Evolutionary conservation across 805 yeast genomes (phyloP).

Genomic region (Clavispora phyllophila): DNA sequence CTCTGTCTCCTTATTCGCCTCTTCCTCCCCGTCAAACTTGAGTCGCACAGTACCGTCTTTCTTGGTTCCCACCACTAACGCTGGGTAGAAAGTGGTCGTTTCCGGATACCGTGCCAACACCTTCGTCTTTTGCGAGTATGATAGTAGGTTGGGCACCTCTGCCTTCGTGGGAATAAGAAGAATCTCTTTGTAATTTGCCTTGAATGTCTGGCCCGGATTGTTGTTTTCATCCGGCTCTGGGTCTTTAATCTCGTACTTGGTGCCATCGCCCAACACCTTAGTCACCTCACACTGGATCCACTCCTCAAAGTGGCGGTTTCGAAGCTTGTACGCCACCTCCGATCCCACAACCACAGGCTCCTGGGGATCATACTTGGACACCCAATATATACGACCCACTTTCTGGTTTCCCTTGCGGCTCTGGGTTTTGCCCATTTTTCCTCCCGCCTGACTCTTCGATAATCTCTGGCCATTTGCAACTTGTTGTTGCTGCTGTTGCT

Average conservation of each 20-base stretch:
- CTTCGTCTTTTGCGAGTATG: constrained; percentile 69
- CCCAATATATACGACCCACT: constrained; percentile 42
- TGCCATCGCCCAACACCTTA: constrained; percentile 69
- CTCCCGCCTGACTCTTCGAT: constrained; percentile 8
- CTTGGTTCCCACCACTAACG: constrained; percentile 76
- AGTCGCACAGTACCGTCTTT: constrained; percentile 74
- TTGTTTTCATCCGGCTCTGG: constrained; percentile 96
- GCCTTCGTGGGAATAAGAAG: constrained; percentile 60
- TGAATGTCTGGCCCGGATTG: constrained; percentile 81
- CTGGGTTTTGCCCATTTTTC: constrained; percentile 10
- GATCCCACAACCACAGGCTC: constrained; percentile 61
- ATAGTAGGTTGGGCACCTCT: constrained; percentile 37
- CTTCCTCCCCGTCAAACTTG: constrained; percentile 95
- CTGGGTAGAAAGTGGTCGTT: constrained; percentile 94
- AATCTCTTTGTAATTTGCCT: constrained; percentile 76
- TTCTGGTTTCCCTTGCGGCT: constrained; percentile 18
- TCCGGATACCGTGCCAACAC: constrained; percentile 96
- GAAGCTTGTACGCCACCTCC: constrained; percentile 82
- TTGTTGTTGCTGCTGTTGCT: constrained; percentile 8
- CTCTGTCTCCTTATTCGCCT: constrained; percentile 90
- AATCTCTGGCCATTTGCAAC: constrained; percentile 7
- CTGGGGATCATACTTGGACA: constrained; percentile 55
- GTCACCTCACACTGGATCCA: constrained; percentile 96
- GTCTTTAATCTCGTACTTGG: constrained; percentile 80
- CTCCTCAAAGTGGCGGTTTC: constrained; percentile 70